Base-by-base conservation (phyloP, 768 basidiomycete genomes). In the Hericium alpestre region DNA sequence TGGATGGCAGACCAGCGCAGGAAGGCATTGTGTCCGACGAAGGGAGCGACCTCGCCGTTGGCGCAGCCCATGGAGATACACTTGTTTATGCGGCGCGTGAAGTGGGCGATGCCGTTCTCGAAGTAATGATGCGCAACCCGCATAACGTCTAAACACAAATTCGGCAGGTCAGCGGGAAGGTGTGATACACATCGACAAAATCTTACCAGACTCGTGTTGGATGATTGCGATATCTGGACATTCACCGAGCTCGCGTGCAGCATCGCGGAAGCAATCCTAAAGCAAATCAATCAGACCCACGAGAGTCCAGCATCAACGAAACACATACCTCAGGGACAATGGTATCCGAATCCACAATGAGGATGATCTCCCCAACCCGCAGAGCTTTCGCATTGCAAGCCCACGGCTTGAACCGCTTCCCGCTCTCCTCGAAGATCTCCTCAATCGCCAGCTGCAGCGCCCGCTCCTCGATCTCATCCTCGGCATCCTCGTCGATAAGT, bases 61-160 rank as follows among this genome's bases (percentile, higher is more conserved):
- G 88, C 85, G 63, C 82, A 83, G 15, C 82, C 80, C 78, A 90
- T 82, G 0, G 87, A 86, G 40, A 90, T 90, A 66, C 79, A 82
- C 67, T 82, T 83, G 68, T 93, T 92, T 72, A 94, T 90, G 39
- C 90, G 80, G 20, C 83, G 81, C 1, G 92, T 93, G 71, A 95
- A 94, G 69, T 86, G 84, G 12, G 92, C 82, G 59, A 94, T 85
- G 16, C 88, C 90, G 63, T 92, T 92, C 67, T 95, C 92, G 65
- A 94, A 93, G 71, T 87, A 93, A 69, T 92, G 86, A 68, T 87
- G 75, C 0, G 85, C 90, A 56, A 92, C 90, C 69, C 93, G 89
- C 85, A 93, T 90, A 62, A 93, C 90, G 63, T 90, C 88, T 81
- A 57, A 25, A 18, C 5, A n/a, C 43, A 6, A 20, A 4, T n/a